Evolutionary conservation across 441 rosid species (phyloP), one percentile per base, ranked within the genome.

Genomic region (Biscutella laevigata): DNA sequence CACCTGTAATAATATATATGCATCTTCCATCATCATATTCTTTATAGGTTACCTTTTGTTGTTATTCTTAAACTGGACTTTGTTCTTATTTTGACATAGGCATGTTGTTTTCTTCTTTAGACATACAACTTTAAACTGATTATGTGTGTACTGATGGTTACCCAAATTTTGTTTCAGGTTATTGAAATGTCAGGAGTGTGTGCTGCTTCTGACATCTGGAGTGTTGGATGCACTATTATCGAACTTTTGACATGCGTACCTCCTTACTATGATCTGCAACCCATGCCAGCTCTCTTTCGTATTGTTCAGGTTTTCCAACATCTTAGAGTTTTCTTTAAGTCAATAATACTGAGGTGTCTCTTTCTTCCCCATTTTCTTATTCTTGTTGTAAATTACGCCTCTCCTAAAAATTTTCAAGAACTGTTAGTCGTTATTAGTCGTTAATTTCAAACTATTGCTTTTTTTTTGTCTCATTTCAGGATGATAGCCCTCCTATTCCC

Each of bases 111-210:
- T 38, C 30, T 30, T 32, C 22, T 30, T 4, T 15, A 19, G 37
- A 28, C 3, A 9, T n/a, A n/a, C n/a, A n/a, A 7, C 6, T 34
- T 32, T 16, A 9, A 33, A 33, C 33, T 41, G 44, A 37, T 38
- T 42, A 33, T 58, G 30, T 71, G 47, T 61, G 54, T 29, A 22
- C 56, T 66, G 16, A 59, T 7, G 41, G 35, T 50, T 49, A 48
- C 26, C 20, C 47, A 34, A 49, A 66, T 53, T 30, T 40, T 77
- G 63, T 60, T 73, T 49, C 78, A 94, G 97, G 97, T 94, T 57
- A 94, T 94, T 80, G 99, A 89, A 74, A 78, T 94, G 97, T 89
- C 97, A 4, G 97, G 97, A 49, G 99, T 94, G 71, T 94, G 95
- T 69, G 97, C 99, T 54, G 95, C 99, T 62, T 94, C 99, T 26